Evolutionary conservation across 805 yeast species (phyloP), one percentile per base, ranked within the genome.

Genomic region (Kodamaea hsintzibuensis): DNA sequence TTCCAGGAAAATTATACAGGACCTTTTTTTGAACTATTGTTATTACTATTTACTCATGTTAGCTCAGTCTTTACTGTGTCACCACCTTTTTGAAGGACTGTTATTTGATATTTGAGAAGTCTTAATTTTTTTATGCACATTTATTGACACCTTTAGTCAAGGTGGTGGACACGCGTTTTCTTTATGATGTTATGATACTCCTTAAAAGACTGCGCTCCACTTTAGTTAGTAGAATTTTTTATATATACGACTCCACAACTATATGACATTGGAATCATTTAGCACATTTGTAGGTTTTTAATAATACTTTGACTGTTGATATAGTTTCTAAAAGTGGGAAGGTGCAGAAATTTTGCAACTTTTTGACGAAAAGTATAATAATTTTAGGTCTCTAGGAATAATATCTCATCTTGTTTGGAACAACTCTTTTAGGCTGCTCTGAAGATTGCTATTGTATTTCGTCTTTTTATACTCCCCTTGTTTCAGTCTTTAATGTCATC

Each of bases 1-100:
- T 33, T 12, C 48, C 43, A 50, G 52, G 48, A 43, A 50, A 25
- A 22, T 50, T 50, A 50, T 50, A 50, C 42, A 50, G 44, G 44
- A 42, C 45, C 8, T 40, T 47, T 47, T 48, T 48, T 48, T 40
- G 44, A 38, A 38, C 42, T 38, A 38, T 35, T 35, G 39, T 35
- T 35, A 35, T 38, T 38, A 16, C n/a, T 17, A 40, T 16, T 17
- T 40, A 16, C 19, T 17, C 44, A 40, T 16, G 44, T 40, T 40
- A 30, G 10, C 35, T 30, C 35, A 12, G 35, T 30, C 35, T 30
- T 30, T 8, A 30, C 35, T 22, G 35, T 10, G 35, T 30, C 10
- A 30, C 35, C 35, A 30, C 35, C 19, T 38, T 7, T 13, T 37
- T 37, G 10, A 16, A 40, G 22, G 19, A 25, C 44, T 40, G 44